Evolutionary conservation across 2,329 filamentous ascomycete species (phyloP), one percentile per base, ranked within the genome.

Genomic region (Plenodomus lindquistii): DNA sequence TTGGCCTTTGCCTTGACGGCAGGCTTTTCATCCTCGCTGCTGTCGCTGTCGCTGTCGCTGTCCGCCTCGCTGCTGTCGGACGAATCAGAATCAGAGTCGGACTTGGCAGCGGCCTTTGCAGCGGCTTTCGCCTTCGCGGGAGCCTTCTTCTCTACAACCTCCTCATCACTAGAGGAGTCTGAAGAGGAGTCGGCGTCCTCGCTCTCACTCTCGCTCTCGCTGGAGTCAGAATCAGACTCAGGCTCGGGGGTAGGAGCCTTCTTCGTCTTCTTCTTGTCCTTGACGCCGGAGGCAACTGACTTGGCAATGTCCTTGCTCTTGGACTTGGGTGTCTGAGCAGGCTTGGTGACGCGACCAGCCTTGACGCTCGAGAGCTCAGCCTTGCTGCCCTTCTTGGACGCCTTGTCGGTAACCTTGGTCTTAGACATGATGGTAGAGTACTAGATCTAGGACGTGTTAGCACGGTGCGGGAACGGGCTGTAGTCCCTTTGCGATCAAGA

Each of bases 291-390:
- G 45, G 62, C 65, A 43, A 61, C 65, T 44, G 70, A 61, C 80
- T 88, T 88, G 62, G 84, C 84, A 48, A 83, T 69, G 57, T 85
- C 79, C 80, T 88, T 88, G 63, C 83, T 81, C 78, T 87, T 87
- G 52, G 79, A 75, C 75, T 85, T 86, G 68, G 84, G 75, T 57
- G 81, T 81, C 72, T 87, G 80, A 53, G 82, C 78, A 44, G 85
- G 70, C 80, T 91, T 91, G 76, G 81, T 82, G 65, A 89, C 79
- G 58, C 82, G 82, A 60, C 79, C 85, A 62, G 80, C 80, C 79
- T 89, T 89, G 74, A 85, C 84, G 61, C 75, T 69, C 65, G 76
- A 73, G 72, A 84, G 81, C 60, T 73, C 71, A 54, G 64, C 68
- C 76, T 83, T 83, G 75, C 83, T 83, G 69, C 85, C 80, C 78